A percentile compares a stretch with the other conserved stretches of the same genome.
Evolutionary conservation across 2,329 filamentous ascomycete genomes (phyloP).

Genomic region (Fusarium fracticaudum): DNA sequence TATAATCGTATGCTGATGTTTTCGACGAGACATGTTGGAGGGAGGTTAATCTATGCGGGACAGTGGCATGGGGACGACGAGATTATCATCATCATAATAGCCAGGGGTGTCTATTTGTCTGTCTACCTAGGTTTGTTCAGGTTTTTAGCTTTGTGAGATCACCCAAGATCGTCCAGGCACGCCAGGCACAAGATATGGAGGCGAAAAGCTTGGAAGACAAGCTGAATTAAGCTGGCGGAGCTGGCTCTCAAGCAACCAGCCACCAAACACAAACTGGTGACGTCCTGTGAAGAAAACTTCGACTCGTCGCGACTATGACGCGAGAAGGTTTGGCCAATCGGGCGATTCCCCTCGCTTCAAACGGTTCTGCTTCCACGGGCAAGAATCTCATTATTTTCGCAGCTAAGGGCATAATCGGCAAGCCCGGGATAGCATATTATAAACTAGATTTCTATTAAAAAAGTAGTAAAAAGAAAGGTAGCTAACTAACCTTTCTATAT

Average conservation of each 20-base stretch:
- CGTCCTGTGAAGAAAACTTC: slow-evolving; percentile 1
- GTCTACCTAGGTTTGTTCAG: not conserved
- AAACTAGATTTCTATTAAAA: too few species aligned
- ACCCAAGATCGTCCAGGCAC: slow-evolving; percentile 26
- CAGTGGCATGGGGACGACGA: slow-evolving; percentile 2
- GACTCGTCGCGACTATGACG: slow-evolving; percentile 43
- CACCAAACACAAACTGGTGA: slow-evolving; percentile 17
- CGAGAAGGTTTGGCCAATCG: slow-evolving; percentile 37
- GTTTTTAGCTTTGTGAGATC: slow-evolving; percentile 15
- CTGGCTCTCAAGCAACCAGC: slow-evolving; percentile 9
- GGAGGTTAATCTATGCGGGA: slow-evolving; percentile 25
- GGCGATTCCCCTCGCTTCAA: slow-evolving; percentile 28
- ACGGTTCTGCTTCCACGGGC: slow-evolving; percentile 7
- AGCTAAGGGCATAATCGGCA: too few species aligned
- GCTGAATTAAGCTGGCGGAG: not conserved
- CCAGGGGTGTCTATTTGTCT: not conserved
- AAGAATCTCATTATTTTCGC: slow-evolving; percentile 6
- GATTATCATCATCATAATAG: slow-evolving; percentile 1
- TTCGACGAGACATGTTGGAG: slow-evolving; percentile 23
- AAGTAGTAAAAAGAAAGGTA: too few species aligned
- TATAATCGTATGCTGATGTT: slow-evolving; percentile 29
- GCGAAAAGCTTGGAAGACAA: slow-evolving; percentile 16
- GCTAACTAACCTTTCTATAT: too few species aligned
- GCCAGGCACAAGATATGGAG: slow-evolving; percentile 28
- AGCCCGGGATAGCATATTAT: too few species aligned